Percentiles rank a stretch among this genome's conserved stretches.
phyloP scores from a whole-genome alignment of 2,329 filamentous ascomycete species.

The Penicillium psychrosexuale region DNA sequence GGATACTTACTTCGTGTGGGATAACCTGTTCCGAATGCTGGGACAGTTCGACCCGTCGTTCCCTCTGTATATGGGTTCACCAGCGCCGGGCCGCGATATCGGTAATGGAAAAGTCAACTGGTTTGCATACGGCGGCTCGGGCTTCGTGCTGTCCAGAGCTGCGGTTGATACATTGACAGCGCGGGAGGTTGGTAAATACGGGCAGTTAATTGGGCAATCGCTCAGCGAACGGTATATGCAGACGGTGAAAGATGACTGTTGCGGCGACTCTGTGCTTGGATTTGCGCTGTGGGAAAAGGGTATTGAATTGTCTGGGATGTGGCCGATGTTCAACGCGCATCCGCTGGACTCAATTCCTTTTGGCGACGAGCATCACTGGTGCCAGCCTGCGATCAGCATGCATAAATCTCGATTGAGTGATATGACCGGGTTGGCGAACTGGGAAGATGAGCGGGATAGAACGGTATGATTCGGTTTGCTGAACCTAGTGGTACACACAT shows the following conservation, averaged over 20 bases:
- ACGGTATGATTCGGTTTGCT: slow-evolving; percentile 14
- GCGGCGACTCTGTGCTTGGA: slow-evolving; percentile 53
- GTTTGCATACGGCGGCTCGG: slow-evolving; percentile 52
- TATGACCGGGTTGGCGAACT: slow-evolving; percentile 52
- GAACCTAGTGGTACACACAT: neutral
- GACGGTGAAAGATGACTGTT: slow-evolving; percentile 49
- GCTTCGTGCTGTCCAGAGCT: slow-evolving; percentile 47
- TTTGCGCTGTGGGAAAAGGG: slow-evolving; percentile 47
- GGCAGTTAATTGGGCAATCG: slow-evolving; percentile 43
- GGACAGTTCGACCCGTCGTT: slow-evolving; percentile 47
- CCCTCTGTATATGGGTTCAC: slow-evolving; percentile 51
- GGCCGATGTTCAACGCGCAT: slow-evolving; percentile 51
- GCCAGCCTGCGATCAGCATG: slow-evolving; percentile 50
- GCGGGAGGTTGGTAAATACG: slow-evolving; percentile 14
- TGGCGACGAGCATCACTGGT: slow-evolving; percentile 47
- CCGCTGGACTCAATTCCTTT: slow-evolving; percentile 51
- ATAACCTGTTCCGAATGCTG: slow-evolving; percentile 49
- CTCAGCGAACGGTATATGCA: slow-evolving; percentile 43
- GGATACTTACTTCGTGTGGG: slow-evolving; percentile 52
- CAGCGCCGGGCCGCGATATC: slow-evolving; percentile 39
- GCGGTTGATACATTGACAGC: slow-evolving; percentile 45
- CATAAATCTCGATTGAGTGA: slow-evolving; percentile 50
- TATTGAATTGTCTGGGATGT: slow-evolving; percentile 48
- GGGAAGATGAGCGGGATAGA: slow-evolving; percentile 25
- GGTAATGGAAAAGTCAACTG: slow-evolving; percentile 26